Base-by-base conservation (phyloP, 23 red algal genomes). In the Gracilariopsis chorda region DNA sequence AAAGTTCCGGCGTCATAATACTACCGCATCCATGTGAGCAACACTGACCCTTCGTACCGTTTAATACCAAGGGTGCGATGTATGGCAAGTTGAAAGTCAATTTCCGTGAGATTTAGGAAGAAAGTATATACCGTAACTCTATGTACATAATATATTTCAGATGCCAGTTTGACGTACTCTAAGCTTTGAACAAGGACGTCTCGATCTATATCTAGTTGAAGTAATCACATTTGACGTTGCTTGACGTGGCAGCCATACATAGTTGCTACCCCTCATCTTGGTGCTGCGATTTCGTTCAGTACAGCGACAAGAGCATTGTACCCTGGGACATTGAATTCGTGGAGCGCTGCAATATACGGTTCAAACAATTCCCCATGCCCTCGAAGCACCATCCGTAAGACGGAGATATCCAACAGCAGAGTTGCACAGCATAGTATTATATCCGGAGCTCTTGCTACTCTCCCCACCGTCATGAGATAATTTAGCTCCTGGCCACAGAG, bases 351-450 rank as follows among this genome's bases (percentile, higher is more conserved):
- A 23, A 91, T 39, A 48, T 92, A 92, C 43, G 94, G 61, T 44
- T 71, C 60, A 79, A 84, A 86, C 48, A 84, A 52, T 29, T 83
- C 76, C 35, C 75, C 64, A 23, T 77, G 79, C 25, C 44, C 59
- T 23, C 75, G 87, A 3, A 96, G 76, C 8, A 86, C 67, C 40
- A 65, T 78, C 59, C 51, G 64, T 11, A 96, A 45, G 13, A 85
- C 65, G 19, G 62, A 51, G 29, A 84, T 90, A 45, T 91, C 77
- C 41, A 96, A 72, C 70, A 96, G 41, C 69, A 96, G 58, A n/a
- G 87, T 92, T n/a, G 78, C 94, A 60, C 79, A 86, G 51, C 84
- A 65, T 27, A 96, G 30, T 27, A 69, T 77, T 41, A 96, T 83
- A 33, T 90, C 88, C 27, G 64, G 75, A 19, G 74, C 87, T 13